Evolutionary conservation across 2,329 filamentous ascomycete species (phyloP).

Genomic region (Lecanicillium sp.): DNA sequence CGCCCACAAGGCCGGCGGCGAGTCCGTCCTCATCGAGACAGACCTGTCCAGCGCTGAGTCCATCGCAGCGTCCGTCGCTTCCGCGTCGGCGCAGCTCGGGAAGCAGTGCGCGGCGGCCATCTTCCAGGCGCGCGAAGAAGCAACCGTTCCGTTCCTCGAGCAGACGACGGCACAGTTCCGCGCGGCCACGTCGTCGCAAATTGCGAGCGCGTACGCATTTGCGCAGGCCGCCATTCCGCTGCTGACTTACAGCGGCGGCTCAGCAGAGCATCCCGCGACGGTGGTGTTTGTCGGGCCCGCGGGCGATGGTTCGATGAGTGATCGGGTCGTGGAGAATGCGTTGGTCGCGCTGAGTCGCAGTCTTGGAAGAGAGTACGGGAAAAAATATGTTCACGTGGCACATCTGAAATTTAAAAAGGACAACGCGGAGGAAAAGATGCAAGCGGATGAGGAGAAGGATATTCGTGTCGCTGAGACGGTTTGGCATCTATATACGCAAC

Average conservation of each 20-base stretch:
- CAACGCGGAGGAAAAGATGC: neutral
- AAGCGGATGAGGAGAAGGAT: neutral
- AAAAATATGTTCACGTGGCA: conserved; percentile 8
- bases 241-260: neutral
- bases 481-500: conserved; percentile 11
- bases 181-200: neutral
- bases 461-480: conserved; percentile 7
- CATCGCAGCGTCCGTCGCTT: neutral
- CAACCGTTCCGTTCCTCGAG: neutral
- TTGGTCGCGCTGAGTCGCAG: conserved; percentile 13
- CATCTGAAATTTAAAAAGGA: conserved; percentile 3
- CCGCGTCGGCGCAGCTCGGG: neutral
- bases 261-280: neutral
- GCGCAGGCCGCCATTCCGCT: conserved; percentile 8
- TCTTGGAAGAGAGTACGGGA: conserved; percentile 6
- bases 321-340: conserved; percentile 7
- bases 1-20: neutral
- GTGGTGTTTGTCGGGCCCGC: conserved; percentile 1
- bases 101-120: conserved; percentile 9
- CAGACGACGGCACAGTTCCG: conserved; percentile 1
- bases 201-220: conserved; percentile 9
- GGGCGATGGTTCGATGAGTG: neutral
- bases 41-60: neutral
- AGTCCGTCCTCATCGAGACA: conserved; percentile 4
- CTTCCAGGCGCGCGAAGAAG: neutral